Evolutionary conservation across 2,329 filamentous ascomycete genomes (phyloP), one percentile per base, ranked within the genome.

Genomic region (Apiospora rasikravindrae): DNA sequence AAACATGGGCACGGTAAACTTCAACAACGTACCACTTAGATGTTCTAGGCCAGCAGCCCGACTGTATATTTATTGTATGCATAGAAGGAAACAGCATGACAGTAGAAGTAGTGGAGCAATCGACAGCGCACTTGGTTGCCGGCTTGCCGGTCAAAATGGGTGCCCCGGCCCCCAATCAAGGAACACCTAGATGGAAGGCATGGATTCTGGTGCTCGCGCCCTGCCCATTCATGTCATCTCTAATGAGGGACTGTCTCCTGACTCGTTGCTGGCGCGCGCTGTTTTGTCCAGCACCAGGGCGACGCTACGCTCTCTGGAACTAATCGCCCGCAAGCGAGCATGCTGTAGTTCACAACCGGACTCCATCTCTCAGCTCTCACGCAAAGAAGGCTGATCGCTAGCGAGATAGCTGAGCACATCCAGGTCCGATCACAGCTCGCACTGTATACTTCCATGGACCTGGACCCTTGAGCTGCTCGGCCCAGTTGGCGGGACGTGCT

Each of bases 381-480:
- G 19, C 57, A 40, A 64, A 40, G 57, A 64, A 64, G 57, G 57
- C 33, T 40, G 57, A 64, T 61, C 16, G 29, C 53, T 61, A 61
- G 53, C 16, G 29, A 57, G 26, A 57, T 57, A 61, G 53, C 53
- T 61, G 29, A 61, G 29, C 29, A 11, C 29, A 11, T 61, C 53
- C 26, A 14, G 14, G 53, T 14, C 8, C 29, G 26, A 2, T 61
- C 16, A 16, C 2, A 22, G 33, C 29, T 61, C 57, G 33, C 29
- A 64, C 57, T 64, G 53, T 61, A 64, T n/a, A 64, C 33, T 37
- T 64, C 10, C 19, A 16, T 64, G 57, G 19, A 40, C 22, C 44
- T 49, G 67, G 67, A 69, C 67, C 67, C 67, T 44, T 68, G 67
- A 37, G 37, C 29, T 40, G n/a, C 67, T 49, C 67, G 44, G 67